Evolutionary conservation across 306 rosid genomes (phyloP), one percentile per base, ranked within the genome.

Genomic region (Dryas alaskensis): DNA sequence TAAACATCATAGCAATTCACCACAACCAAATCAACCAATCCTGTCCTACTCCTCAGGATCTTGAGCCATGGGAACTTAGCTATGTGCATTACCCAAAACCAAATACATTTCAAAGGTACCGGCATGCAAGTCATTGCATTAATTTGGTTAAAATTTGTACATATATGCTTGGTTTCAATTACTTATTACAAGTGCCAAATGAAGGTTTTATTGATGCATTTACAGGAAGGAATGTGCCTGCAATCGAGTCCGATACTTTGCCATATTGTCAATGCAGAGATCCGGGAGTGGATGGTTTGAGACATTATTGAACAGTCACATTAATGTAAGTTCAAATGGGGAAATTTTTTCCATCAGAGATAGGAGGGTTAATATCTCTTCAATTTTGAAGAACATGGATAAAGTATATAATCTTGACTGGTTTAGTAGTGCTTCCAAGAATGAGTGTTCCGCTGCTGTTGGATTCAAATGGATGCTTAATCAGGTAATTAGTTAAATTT

Each of bases 11-110:
- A 63, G 79, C 71, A 68, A 67, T 72, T 62, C 72, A 76, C 25
- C 78, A 49, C 4, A 48, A 60, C 17, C 44, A 76, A 68, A 60
- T 27, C 37, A 71, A 44, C 16, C 54, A 67, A 42, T 76, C 83
- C 22, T 87, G 92, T 79, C 65, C 4, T n/a, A 73, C 72, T 80
- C 44, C 84, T 6, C 9, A 8, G 37, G 66, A 50, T 43, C 74
- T 78, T 11, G 63, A 82, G 55, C 69, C 70, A 68, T 80, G 66
- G 46, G 92, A 85, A 84, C 13, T 83, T 22, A 84, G 84, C 6
- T 87, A 78, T 52, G 79, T 87, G 78, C 90, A 90, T 67, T 90
- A 80, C 70, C 96, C 92, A 66, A 22, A 82, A 60, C 96, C 96
- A 54, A 65, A 60, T 54, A 84, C 90, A 45, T 86, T 69, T 73